Conservation (phyloP, 2,329 filamentous ascomycete species). For the Penicillium concentricum region DNA sequence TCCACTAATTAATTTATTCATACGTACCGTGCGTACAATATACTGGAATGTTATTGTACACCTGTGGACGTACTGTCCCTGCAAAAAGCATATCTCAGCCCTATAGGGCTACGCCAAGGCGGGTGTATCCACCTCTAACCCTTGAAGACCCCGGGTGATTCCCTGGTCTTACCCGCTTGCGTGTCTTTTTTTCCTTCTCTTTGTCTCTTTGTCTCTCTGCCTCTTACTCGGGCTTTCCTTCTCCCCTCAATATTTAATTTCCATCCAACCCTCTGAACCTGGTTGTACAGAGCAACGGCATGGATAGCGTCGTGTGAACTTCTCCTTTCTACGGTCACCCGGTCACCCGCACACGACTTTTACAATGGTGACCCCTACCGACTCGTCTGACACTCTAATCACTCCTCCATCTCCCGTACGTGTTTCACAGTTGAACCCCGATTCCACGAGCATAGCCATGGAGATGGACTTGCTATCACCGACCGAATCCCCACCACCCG, state of each 20-base stretch:
- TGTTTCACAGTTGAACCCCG: background rate
- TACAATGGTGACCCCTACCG: conserved; percentile 13
- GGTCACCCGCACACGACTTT: background rate
- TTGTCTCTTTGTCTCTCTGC: background rate
- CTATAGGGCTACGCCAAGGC: conserved; percentile 25
- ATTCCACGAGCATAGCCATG: background rate
- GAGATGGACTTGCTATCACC: conserved; percentile 4
- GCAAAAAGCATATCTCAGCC: conserved; percentile 19
- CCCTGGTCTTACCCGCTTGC: conserved; percentile 1
- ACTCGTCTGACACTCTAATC: conserved; percentile 20
- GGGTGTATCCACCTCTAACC: background rate
- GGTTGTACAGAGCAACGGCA: background rate
- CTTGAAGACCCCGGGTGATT: background rate
- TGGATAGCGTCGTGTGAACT: conserved; percentile 7
- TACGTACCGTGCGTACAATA: too few species aligned
- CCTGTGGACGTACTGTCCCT: background rate
- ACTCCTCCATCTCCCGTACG: conserved; percentile 2
- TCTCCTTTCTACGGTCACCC: background rate
- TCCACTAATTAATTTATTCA: too few species aligned
- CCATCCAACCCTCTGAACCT: background rate
- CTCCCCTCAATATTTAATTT: background rate
- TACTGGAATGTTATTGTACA: too few species aligned
- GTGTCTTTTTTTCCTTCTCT: background rate
- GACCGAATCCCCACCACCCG: conserved; percentile 1
- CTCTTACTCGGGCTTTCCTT: background rate